Evolutionary conservation across 345 rosid genomes (phyloP).

Genomic region (Angophora floribunda): DNA sequence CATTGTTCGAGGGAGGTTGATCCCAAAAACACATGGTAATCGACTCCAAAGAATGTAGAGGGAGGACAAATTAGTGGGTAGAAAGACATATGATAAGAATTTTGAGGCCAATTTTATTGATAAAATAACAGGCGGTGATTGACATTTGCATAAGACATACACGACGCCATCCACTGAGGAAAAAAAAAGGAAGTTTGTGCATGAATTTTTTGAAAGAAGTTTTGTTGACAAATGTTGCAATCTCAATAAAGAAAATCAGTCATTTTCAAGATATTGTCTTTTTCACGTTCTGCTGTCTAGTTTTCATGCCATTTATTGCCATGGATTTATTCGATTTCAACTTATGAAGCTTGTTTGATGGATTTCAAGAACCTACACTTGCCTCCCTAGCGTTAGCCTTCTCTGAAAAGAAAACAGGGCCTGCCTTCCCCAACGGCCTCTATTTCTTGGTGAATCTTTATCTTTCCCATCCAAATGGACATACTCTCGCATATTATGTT

Average conservation of each 20-base stretch:
- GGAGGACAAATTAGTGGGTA: background rate
- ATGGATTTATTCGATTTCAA: background rate
- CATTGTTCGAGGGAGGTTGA: background rate
- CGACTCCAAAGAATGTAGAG: background rate
- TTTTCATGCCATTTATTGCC: background rate
- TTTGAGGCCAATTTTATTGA: background rate
- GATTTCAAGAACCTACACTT: background rate
- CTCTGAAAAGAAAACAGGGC: too few species aligned
- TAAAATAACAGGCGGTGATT: background rate
- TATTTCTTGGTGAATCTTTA: too few species aligned
- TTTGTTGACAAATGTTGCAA: constrained; percentile 6
- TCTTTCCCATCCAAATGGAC: too few species aligned
- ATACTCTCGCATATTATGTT: too few species aligned
- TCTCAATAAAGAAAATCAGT: constrained; percentile 31
- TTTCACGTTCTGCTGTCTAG: background rate
- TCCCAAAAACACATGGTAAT: background rate
- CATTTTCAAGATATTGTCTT: background rate
- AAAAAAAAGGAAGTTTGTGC: background rate
- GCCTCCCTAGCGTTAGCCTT: too few species aligned
- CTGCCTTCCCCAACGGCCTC: too few species aligned
- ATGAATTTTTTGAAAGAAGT: background rate
- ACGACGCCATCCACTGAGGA: background rate
- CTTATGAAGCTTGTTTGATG: background rate
- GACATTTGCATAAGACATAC: background rate
- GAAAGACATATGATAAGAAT: background rate